Evolutionary conservation across 805 yeast genomes (phyloP), one percentile per base, ranked within the genome.

Genomic region (Saturnispora hagleri): DNA sequence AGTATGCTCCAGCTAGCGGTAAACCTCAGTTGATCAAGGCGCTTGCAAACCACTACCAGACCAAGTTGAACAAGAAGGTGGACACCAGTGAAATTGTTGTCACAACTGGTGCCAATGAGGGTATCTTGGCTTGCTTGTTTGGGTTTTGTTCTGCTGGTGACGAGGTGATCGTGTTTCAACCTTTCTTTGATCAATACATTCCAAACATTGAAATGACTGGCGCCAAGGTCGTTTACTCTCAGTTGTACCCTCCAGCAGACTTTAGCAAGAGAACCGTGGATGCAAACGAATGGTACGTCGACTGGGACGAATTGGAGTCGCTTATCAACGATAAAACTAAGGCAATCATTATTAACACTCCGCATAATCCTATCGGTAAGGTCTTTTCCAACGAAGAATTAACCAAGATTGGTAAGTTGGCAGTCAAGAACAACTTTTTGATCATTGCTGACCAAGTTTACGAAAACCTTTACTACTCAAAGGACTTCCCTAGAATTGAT

Each of bases 91-190:
- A 89, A 62, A 74, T 93, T 42, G 80, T 84, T 51, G 84, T 91
- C 40, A 88, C 97, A 44, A 89, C 98, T 1, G 99, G 99, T 51
- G 99, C 99, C 44, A 93, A 93, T 62, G 98, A 93, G 70, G 98
- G 97, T 36, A 86, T 93, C 74, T 75, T 88, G 50, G 70, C 96
- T 2, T 81, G 85, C 3, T 82, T 90, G 64, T 84, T 89, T 53
- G 99, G 95, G 0, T 84, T 89, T 59, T 69, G 93, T 57, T 77
- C 86, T 44, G 79, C 81, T 1, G 97, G 95, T 22, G 99, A 93
- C 62, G 99, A 93, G 67, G 99, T 84, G 26, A 86, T 93, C 66
- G 97, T 93, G 13, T 86, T 93, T 64, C 96, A 91, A 68, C 99
- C 99, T 3, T 93, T 89, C 65, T 93, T 93, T 64, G 99, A 93